Conservation (phyloP, 495 filamentous ascomycete genomes). For the Penicillium samsonianum region DNA sequence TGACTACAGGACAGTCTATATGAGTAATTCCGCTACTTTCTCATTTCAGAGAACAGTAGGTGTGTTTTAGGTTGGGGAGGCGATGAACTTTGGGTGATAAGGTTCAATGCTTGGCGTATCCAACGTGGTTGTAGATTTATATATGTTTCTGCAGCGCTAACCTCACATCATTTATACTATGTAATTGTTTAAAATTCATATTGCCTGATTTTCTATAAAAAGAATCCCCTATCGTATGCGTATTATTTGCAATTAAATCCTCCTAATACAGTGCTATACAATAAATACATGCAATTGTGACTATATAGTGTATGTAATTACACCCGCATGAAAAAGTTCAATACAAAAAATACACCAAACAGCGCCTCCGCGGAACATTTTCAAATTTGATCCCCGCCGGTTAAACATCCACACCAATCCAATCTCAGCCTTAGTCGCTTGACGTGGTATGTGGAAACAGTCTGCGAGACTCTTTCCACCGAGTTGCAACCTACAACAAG, state of each 20-base stretch:
- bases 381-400: constrained; percentile 1
- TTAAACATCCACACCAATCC: not conserved
- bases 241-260: not conserved
- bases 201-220: not conserved
- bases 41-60: not conserved
- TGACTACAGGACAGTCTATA: not conserved
- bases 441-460: constrained; percentile 31
- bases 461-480: constrained; percentile 13
- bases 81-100: not conserved
- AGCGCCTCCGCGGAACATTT: constrained; percentile 10
- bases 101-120: constrained; percentile 5
- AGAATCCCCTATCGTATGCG: not conserved
- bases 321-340: not conserved
- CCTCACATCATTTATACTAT: not conserved
- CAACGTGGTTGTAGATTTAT: not conserved
- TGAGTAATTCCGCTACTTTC: not conserved
- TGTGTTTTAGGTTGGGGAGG: not conserved
- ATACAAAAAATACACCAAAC: constrained; percentile 12
- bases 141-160: not conserved
- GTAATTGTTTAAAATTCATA: not conserved
- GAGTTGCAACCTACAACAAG: constrained; percentile 5
- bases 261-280: not conserved
- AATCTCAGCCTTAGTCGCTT: constrained; percentile 9
- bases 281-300: not conserved
- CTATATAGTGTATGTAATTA: not conserved